Base-by-base conservation (phyloP, 208 protist genomes). In the Wallacemonas rigidus region DNA sequence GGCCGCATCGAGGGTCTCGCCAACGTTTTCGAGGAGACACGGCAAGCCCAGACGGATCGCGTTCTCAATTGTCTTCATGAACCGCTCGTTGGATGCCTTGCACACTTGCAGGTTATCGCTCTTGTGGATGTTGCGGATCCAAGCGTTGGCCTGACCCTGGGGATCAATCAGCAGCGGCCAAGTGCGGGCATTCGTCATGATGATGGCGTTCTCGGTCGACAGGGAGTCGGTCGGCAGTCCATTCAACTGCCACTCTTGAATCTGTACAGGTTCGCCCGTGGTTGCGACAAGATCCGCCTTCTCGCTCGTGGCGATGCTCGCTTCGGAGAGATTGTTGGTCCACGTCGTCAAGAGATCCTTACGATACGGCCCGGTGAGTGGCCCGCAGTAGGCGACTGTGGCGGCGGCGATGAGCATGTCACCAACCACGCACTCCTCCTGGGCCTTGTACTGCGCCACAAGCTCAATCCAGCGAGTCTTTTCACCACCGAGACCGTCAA, bases 101-200 rank as follows among this genome's bases (percentile, higher is more conserved):
- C 98, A 95, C 26, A 98, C 86, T 57, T 99, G 91, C 69, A 99
- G 71, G 71, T 98, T 96, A 79, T 96, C 90, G 63, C 96, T 78
- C 41, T 82, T 80, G 76, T 99, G 96, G 50, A 98, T 91, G 74
- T 98, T 98, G 53, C 97, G 95, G 74, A 99, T 98, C 98, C 98
- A 99, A 67, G 88, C 82, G 82, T 98, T 99, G 1, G 97, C 98
- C 84, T 99, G 98, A 7, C 96, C 97, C 80, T 99, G 98, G 17
- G 98, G 98, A 78, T 99, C 98, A 69, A 99, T 99, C 67, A 99
- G 91, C 63, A 99, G 86, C 53, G 98, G 98, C 98, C 98, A 99
- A 55, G 95, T 94, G 9, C 89, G 75, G 2, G 97, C 88, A 65
- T 96, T 95, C 45, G 86, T 75, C 43, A 99, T 81, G 68, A 99